Evolutionary conservation across 805 yeast species (phyloP).

Genomic region (Barnettozyma californica): DNA sequence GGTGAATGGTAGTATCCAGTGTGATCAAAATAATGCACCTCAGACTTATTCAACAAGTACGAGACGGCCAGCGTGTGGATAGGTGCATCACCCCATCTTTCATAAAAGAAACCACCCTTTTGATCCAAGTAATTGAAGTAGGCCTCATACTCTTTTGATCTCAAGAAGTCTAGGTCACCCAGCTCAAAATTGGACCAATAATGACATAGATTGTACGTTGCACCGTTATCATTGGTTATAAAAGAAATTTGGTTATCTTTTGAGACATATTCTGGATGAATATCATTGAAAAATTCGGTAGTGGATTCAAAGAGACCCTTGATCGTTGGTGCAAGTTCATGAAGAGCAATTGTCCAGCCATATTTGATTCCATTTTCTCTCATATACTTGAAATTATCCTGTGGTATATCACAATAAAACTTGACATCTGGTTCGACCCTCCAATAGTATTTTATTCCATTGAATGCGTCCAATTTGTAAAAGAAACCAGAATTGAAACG

Average conservation of each 20-base stretch:
- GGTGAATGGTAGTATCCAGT: constrained; percentile 67
- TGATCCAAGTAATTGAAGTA: constrained; percentile 60
- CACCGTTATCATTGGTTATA: constrained; percentile 57
- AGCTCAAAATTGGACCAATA: constrained; percentile 81
- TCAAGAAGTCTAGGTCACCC: constrained; percentile 66
- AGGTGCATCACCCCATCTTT: constrained; percentile 94
- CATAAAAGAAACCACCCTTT: constrained; percentile 77
- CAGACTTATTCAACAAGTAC: constrained; percentile 46
- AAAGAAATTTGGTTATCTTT: constrained; percentile 57
- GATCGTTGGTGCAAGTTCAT: constrained; percentile 69
- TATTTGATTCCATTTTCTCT: constrained; percentile 67
- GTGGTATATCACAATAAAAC: constrained; percentile 76
- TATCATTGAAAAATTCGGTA: constrained; percentile 47
- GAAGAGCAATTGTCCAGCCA: constrained; percentile 73
- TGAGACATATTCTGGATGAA: constrained; percentile 37
- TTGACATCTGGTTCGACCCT: constrained; percentile 86
- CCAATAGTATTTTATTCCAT: constrained; percentile 88
- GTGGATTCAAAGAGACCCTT: constrained; percentile 75
- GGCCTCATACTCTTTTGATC: constrained; percentile 48
- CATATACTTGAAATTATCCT: constrained; percentile 80
- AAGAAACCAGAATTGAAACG: constrained; percentile 88
- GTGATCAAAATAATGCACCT: constrained; percentile 67
- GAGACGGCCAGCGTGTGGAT: constrained; percentile 78
- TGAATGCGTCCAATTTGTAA: constrained; percentile 68
- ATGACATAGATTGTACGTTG: constrained; percentile 67